Evolutionary conservation across 2,329 filamentous ascomycete genomes (phyloP).

Genomic region (Ophiostoma populinum): DNA sequence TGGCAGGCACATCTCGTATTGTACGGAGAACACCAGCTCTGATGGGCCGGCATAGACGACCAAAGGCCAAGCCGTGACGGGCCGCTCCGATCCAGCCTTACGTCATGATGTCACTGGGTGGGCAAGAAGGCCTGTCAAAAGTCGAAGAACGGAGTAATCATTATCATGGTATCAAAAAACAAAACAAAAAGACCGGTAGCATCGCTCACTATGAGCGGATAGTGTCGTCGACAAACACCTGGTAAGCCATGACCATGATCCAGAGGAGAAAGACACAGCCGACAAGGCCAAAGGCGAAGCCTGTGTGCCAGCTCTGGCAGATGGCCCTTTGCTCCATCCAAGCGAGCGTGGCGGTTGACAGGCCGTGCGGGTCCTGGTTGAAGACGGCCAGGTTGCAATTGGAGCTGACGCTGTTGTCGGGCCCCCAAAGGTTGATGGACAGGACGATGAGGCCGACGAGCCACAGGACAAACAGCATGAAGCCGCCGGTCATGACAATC

Average conservation of each 20-base stretch:
- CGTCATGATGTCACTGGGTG: no score
- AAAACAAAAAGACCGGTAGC: neutral
- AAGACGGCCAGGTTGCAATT: conserved; percentile 44
- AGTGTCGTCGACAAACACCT: conserved; percentile 32
- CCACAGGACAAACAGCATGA: conserved; percentile 52
- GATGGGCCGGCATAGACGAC: no score
- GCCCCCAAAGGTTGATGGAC: conserved; percentile 46
- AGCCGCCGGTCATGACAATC: conserved; percentile 46
- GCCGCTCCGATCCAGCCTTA: no score
- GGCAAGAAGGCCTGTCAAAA: no score
- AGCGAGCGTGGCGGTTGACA: conserved; percentile 37
- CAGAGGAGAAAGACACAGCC: conserved; percentile 45
- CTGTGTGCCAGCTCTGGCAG: conserved; percentile 48
- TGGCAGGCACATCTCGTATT: no score
- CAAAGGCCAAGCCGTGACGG: no score
- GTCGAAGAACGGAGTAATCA: neutral
- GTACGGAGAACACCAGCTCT: no score
- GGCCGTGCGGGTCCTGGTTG: conserved; percentile 29
- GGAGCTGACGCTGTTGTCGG: conserved; percentile 36
- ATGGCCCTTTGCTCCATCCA: conserved; percentile 48
- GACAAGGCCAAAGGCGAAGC: conserved; percentile 44
- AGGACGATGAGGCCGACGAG: conserved; percentile 46
- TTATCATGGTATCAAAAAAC: neutral
- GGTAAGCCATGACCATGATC: conserved; percentile 52
- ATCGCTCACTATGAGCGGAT: neutral